Evolutionary conservation across 345 rosid species (phyloP).

Genomic region (Stellera chamaejasme): DNA sequence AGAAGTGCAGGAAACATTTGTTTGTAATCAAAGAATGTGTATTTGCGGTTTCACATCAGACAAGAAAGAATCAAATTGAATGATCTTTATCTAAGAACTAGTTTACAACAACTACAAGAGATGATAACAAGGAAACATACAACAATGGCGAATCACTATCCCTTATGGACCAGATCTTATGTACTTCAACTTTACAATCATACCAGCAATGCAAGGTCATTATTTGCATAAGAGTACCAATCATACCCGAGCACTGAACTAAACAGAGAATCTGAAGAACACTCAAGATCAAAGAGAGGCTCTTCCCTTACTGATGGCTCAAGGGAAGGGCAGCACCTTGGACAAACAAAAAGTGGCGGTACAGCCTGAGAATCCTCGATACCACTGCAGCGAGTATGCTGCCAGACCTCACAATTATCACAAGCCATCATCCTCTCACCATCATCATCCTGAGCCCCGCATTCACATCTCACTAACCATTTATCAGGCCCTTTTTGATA

Average conservation of each 20-base stretch:
- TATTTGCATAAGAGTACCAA: slow-evolving; percentile 5
- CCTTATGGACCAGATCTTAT: not conserved
- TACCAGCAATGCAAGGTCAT: slow-evolving; percentile 6
- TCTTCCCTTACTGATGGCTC: slow-evolving; percentile 22
- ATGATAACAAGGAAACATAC: not conserved
- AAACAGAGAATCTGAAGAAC: slow-evolving; percentile 23
- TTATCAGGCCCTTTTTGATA: slow-evolving; percentile 65
- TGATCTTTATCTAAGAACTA: not conserved
- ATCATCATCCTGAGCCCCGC: slow-evolving; percentile 81
- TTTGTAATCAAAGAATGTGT: too few relatives aligned
- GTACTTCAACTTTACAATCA: not conserved
- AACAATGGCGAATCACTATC: not conserved
- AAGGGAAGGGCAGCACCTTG: slow-evolving; percentile 51
- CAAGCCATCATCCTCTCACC: slow-evolving; percentile 93
- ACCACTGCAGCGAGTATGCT: slow-evolving; percentile 76
- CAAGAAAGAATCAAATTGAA: not conserved
- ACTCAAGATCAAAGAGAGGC: slow-evolving; percentile 23
- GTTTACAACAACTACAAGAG: not conserved
- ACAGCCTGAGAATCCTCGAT: slow-evolving; percentile 54
- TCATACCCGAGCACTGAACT: slow-evolving; percentile 9
- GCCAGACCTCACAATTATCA: slow-evolving; percentile 85
- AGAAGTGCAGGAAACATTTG: too few relatives aligned
- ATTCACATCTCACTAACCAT: slow-evolving; percentile 71
- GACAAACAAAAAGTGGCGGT: slow-evolving; percentile 70
- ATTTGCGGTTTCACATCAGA: not conserved